phyloP scores from a whole-genome alignment of 495 filamentous ascomycete genomes.

The Lasiosphaeria hispida region DNA sequence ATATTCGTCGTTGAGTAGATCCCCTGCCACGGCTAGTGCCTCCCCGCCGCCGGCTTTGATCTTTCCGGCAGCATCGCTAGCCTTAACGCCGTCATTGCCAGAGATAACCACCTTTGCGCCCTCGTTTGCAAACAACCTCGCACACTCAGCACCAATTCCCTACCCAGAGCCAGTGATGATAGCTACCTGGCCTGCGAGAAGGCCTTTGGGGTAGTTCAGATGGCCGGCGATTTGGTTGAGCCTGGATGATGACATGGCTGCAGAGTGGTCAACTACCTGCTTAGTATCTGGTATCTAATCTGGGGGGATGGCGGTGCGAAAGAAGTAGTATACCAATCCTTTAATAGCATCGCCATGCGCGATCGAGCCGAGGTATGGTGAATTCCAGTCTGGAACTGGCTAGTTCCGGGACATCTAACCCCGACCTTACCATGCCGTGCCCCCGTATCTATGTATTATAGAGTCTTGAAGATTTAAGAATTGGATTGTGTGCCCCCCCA shows the following conservation, averaged over 20 bases:
- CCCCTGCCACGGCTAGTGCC: constrained; percentile 68
- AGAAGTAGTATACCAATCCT: no score
- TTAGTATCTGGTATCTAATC: not conserved
- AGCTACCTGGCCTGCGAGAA: constrained; percentile 75
- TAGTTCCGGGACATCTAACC: no score
- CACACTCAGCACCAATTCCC: constrained; percentile 83
- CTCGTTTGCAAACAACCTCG: constrained; percentile 78
- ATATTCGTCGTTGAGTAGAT: constrained; percentile 66
- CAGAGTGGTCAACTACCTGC: not conserved
- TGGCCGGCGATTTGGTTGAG: constrained; percentile 68
- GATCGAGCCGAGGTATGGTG: no score
- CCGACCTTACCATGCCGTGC: no score
- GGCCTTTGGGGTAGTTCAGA: constrained; percentile 74
- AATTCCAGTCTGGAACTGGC: no score
- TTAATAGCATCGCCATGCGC: no score
- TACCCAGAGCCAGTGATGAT: constrained; percentile 88
- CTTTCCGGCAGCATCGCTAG: constrained; percentile 54
- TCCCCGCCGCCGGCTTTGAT: constrained; percentile 66
- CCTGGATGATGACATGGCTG: constrained; percentile 51
- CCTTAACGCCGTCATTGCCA: constrained; percentile 75
- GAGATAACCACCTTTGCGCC: constrained; percentile 79
- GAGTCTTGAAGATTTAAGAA: no score
- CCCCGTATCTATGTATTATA: no score
- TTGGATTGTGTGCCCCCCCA: no score
- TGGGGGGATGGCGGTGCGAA: not conserved